Evolutionary conservation across 202 grass and related monocot species (phyloP).

Genomic region (Musa balbisiana): DNA sequence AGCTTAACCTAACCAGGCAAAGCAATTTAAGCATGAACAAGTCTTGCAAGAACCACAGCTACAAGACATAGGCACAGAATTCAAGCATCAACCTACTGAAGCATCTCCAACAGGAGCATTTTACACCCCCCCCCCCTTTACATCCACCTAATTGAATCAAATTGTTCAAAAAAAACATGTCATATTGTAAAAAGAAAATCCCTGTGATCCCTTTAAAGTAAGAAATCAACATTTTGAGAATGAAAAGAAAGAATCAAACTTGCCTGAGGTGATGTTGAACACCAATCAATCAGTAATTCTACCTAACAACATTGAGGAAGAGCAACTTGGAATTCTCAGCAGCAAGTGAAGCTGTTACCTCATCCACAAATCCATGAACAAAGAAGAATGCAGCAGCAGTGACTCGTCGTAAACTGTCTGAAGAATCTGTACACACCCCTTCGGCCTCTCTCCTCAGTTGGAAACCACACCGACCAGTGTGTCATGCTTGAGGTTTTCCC

Average conservation of each 20-base stretch:
- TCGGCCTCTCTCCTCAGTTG: not conserved
- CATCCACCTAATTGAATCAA: not conserved
- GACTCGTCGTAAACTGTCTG: not conserved
- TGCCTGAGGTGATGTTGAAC: not conserved
- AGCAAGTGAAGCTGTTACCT: not conserved
- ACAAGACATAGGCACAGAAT: not conserved
- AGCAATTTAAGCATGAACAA: too few species aligned
- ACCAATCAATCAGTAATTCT: not conserved
- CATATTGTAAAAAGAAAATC: not conserved
- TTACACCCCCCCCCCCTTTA: not conserved
- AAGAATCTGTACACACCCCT: conserved; percentile 7
- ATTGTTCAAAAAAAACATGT: not conserved
- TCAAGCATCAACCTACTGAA: not conserved
- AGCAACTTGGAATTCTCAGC: too few species aligned
- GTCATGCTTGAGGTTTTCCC: not conserved
- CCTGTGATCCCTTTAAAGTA: not conserved
- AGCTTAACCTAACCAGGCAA: too few species aligned
- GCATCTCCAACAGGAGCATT: not conserved
- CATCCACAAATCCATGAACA: not conserved
- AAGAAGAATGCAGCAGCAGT: conserved; percentile 10
- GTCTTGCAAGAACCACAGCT: not conserved
- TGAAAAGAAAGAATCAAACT: not conserved
- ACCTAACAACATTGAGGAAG: too few species aligned
- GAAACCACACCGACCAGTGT: not conserved
- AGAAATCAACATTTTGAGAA: not conserved